Evolutionary conservation across 2,329 filamentous ascomycete species (phyloP).

Genomic region (Cryphonectria nitschkei): DNA sequence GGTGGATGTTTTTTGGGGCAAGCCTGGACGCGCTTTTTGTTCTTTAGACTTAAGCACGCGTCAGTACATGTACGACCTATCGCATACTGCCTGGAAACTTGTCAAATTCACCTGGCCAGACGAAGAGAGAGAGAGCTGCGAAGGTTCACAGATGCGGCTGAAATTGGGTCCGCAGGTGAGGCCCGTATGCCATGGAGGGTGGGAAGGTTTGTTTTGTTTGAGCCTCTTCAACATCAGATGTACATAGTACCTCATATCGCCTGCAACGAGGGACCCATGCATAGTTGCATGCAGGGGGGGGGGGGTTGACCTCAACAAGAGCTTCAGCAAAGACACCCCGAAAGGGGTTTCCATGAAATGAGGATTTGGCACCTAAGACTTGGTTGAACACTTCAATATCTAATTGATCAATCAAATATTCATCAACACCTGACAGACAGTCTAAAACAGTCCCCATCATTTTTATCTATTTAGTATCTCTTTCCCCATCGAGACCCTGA

Average conservation of each 20-base stretch:
- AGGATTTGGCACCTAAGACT: not conserved
- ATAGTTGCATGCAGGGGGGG: not conserved
- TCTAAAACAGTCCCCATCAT: not conserved
- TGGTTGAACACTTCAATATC: not conserved
- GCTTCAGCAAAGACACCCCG: not conserved
- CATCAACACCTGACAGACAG: not conserved
- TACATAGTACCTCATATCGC: conserved; percentile 1
- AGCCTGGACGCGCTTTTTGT: conserved; percentile 6
- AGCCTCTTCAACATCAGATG: not conserved
- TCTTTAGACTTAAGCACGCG: conserved; percentile 10
- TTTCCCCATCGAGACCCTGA: not conserved
- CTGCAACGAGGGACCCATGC: not conserved
- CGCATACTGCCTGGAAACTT: not conserved
- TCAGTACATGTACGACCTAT: conserved; percentile 9
- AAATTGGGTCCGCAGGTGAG: not conserved
- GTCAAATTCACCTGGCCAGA: not conserved
- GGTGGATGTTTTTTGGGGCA: conserved; percentile 11
- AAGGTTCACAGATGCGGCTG: not conserved
- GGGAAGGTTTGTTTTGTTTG: conserved; percentile 2
- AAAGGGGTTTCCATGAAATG: not conserved
- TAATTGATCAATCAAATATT: not conserved
- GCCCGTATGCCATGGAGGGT: not conserved
- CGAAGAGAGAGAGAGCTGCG: not conserved
- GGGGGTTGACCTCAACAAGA: not conserved
- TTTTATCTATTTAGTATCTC: not conserved